These are phyloP conservation scores for Hypomontagnella monticulosa DNA, from an alignment of 495 filamentous ascomycete species.

Conservation along the genomic window DNA sequence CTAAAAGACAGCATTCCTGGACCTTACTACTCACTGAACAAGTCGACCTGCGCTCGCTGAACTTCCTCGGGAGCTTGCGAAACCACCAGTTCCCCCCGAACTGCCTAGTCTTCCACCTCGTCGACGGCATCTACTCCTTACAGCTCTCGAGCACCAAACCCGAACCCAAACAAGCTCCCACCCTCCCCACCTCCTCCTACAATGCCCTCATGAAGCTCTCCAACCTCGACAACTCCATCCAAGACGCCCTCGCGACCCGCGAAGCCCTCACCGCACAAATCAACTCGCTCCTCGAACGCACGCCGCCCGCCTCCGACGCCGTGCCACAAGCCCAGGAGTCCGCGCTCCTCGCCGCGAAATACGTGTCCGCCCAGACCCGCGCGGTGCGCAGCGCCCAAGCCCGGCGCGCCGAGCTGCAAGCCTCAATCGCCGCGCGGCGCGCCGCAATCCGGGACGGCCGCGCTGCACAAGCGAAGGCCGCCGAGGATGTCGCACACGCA, in stretches of 20 bases:
- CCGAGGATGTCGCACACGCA: constrained; percentile 63
- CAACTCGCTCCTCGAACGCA: constrained; percentile 69
- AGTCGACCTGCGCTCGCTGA: constrained; percentile 73
- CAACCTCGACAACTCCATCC: constrained; percentile 90
- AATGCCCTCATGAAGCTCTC: constrained; percentile 89
- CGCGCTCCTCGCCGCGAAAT: constrained; percentile 64
- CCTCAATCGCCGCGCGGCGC: constrained; percentile 71
- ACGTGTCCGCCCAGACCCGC: constrained; percentile 70
- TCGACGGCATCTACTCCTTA: constrained; percentile 87
- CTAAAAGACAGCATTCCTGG: constrained; percentile 69
- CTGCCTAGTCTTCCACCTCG: constrained; percentile 84
- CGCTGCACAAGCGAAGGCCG: constrained; percentile 64
- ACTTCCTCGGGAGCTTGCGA: constrained; percentile 83
- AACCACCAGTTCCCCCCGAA: constrained; percentile 84
- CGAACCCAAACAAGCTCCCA: constrained; percentile 55
- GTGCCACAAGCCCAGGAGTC: constrained; percentile 73
- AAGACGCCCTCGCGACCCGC: constrained; percentile 85
- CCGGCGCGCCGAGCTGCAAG: constrained; percentile 68
- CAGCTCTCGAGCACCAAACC: constrained; percentile 58
- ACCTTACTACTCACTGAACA: constrained; percentile 75
- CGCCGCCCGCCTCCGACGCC: constrained; percentile 57
- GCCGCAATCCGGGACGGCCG: constrained; percentile 72
- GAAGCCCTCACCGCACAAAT: constrained; percentile 81
- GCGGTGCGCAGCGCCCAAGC: constrained; percentile 67
- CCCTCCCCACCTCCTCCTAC: constrained; percentile 78